Evolutionary conservation across 2,329 filamentous ascomycete species (phyloP).

Genomic region (Drechmeria coniospora): DNA sequence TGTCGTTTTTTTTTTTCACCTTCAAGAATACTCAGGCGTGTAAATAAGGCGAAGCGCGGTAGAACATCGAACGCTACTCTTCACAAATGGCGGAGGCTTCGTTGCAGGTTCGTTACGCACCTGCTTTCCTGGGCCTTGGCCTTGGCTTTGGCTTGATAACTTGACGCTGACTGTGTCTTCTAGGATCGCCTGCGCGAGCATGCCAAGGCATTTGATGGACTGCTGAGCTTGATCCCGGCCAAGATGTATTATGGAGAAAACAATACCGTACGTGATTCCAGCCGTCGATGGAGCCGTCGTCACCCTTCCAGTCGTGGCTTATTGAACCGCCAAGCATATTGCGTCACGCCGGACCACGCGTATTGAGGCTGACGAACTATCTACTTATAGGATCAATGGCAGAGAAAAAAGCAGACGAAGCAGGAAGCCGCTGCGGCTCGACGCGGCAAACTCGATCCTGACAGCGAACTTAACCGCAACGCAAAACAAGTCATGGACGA

Average conservation of each 20-base stretch:
- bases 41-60: too few relatives aligned
- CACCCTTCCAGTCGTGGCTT: too few relatives aligned
- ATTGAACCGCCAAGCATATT: neutral
- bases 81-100: slow-evolving; percentile 26
- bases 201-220: slow-evolving; percentile 67
- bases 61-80: neutral
- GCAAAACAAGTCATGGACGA: slow-evolving; percentile 91
- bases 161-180: slow-evolving; percentile 6
- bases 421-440: slow-evolving; percentile 71
- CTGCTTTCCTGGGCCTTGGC: neutral
- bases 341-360: too few relatives aligned
- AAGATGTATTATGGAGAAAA: slow-evolving; percentile 86
- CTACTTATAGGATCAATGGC: slow-evolving; percentile 64
- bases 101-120: slow-evolving; percentile 27
- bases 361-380: too few relatives aligned
- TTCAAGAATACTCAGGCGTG: too few relatives aligned
- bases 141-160: neutral
- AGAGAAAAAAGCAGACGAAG: slow-evolving; percentile 89
- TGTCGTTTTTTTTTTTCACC: too few relatives aligned
- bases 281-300: slow-evolving; percentile 4
- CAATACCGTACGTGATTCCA: slow-evolving; percentile 49
- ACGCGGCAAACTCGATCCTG: slow-evolving; percentile 79
- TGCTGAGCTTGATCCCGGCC: slow-evolving; percentile 76
- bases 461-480: slow-evolving; percentile 62
- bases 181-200: slow-evolving; percentile 42